A percentile compares a stretch with the other conserved stretches of the same genome.
These are phyloP conservation scores for Podaxis sp. DNA, from an alignment of 768 basidiomycete species.

Conservation along the genomic window DNA sequence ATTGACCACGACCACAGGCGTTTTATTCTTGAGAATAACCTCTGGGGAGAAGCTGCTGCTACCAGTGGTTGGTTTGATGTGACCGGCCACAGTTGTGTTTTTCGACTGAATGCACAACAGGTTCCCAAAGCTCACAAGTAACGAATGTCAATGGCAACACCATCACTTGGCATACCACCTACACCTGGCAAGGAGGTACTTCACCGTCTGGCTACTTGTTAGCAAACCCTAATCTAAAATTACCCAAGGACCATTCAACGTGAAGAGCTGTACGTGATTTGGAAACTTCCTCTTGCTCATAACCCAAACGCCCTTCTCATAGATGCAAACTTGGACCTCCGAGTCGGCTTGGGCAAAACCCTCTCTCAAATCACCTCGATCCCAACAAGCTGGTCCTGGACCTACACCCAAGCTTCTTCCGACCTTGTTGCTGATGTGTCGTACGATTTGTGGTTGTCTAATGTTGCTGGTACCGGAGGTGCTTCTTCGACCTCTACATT, in stretches of 20 bases:
- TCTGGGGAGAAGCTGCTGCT: slow-evolving; percentile 30
- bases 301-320: neutral
- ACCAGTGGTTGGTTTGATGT: slow-evolving; percentile 22
- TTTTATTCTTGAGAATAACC: slow-evolving; percentile 30
- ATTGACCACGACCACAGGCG: slow-evolving; percentile 17
- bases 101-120: slow-evolving; percentile 14
- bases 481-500: slow-evolving; percentile 30
- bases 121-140: slow-evolving; percentile 31
- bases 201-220: neutral
- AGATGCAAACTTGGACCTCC: slow-evolving; percentile 36
- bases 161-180: slow-evolving; percentile 33
- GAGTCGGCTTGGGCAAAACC: slow-evolving; percentile 27
- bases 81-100: neutral
- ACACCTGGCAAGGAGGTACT: slow-evolving; percentile 31
- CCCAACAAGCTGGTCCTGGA: slow-evolving; percentile 33
- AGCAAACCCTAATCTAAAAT: neutral
- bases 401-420: slow-evolving; percentile 29
- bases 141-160: slow-evolving; percentile 26
- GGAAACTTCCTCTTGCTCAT: neutral
- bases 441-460: slow-evolving; percentile 36
- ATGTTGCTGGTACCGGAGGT: slow-evolving; percentile 24
- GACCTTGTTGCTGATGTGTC: slow-evolving; percentile 35
- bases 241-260: slow-evolving; percentile 17
- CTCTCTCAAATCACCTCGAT: slow-evolving; percentile 30
- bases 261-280: slow-evolving; percentile 32